A percentile compares a stretch with the other conserved stretches of the same genome.
These are phyloP conservation scores for Calendula officinalis DNA, from an alignment of 129 eudicot genomes.

Conservation along the genomic window DNA sequence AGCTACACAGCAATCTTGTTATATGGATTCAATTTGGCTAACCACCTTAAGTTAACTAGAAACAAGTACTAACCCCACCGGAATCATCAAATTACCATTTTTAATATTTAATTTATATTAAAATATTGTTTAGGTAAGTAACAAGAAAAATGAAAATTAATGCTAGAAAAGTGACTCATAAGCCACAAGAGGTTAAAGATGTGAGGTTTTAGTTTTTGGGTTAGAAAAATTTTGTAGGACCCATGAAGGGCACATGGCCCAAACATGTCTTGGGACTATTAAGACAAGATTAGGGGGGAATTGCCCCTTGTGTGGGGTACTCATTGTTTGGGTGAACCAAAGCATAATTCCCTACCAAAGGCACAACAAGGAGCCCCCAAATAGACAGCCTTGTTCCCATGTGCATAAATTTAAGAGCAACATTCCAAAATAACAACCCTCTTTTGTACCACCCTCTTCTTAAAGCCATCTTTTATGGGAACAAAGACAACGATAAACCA, in stretches of 20 bases:
- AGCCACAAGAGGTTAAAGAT: constrained; percentile 19
- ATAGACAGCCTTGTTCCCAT: constrained; percentile 58
- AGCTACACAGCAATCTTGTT: constrained; percentile 43
- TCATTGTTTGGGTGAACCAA: constrained; percentile 47
- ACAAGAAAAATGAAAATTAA: background rate
- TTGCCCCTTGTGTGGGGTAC: constrained; percentile 51
- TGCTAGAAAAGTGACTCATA: constrained; percentile 21
- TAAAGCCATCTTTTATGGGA: constrained; percentile 48
- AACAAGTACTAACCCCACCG: constrained; percentile 32
- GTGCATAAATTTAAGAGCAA: constrained; percentile 67
- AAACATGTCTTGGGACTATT: constrained; percentile 60
- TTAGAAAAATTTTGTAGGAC: constrained; percentile 49
- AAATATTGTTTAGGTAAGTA: constrained; percentile 9
- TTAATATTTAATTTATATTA: background rate
- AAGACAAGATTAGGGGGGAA: constrained; percentile 47
- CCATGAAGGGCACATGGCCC: constrained; percentile 63
- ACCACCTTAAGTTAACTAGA: constrained; percentile 28
- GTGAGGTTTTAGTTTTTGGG: constrained; percentile 32
- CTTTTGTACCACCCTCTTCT: constrained; percentile 40
- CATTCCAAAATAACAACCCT: constrained; percentile 60
- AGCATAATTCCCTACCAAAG: constrained; percentile 52
- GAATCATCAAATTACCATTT: constrained; percentile 16
- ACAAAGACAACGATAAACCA: constrained; percentile 32
- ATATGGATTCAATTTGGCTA: constrained; percentile 32
- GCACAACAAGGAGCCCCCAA: constrained; percentile 46